Evolutionary conservation across 176 grass and related monocot genomes (phyloP).

Genomic region (Oryza australiensis): DNA sequence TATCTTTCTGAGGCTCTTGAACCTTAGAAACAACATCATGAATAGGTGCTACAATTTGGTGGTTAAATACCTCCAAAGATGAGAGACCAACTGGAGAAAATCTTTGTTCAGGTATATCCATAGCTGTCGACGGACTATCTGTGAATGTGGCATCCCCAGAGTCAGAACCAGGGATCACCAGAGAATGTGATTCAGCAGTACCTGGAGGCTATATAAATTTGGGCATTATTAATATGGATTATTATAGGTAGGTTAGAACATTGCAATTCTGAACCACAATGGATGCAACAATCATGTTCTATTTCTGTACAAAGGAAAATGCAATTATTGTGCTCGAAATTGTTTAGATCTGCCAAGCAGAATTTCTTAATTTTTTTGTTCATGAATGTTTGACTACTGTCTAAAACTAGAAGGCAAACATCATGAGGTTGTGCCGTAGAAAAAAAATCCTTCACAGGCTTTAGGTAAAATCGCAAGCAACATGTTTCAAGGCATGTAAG

Average conservation of each 20-base stretch:
- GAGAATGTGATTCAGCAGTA: constrained; percentile 72
- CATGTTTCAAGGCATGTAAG: constrained; percentile 17
- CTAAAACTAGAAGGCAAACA: constrained; percentile 23
- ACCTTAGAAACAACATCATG: constrained; percentile 61
- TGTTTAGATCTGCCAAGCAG: constrained; percentile 24
- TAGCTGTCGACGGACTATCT: constrained; percentile 71
- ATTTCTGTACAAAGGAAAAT: neutral
- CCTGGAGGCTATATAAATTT: constrained; percentile 81
- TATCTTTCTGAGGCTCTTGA: constrained; percentile 65
- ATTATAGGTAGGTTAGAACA: constrained; percentile 5
- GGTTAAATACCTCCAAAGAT: constrained; percentile 83
- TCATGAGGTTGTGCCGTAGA: neutral
- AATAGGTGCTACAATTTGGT: constrained; percentile 50
- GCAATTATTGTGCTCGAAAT: neutral
- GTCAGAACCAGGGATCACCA: constrained; percentile 55
- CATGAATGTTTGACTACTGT: constrained; percentile 1
- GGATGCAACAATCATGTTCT: constrained; percentile 9
- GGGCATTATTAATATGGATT: constrained; percentile 24
- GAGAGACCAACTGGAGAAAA: constrained; percentile 63
- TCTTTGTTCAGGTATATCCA: constrained; percentile 77
- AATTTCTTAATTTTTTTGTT: constrained; percentile 20
- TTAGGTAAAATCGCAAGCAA: constrained; percentile 19
- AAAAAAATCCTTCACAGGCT: constrained; percentile 9
- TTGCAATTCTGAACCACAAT: constrained; percentile 22
- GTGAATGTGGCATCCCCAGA: constrained; percentile 60